Percentiles rank a stretch among this genome's conserved stretches.
Evolutionary conservation across 2,329 filamentous ascomycete species (phyloP).

Genomic region (Orbilia oligospora): DNA sequence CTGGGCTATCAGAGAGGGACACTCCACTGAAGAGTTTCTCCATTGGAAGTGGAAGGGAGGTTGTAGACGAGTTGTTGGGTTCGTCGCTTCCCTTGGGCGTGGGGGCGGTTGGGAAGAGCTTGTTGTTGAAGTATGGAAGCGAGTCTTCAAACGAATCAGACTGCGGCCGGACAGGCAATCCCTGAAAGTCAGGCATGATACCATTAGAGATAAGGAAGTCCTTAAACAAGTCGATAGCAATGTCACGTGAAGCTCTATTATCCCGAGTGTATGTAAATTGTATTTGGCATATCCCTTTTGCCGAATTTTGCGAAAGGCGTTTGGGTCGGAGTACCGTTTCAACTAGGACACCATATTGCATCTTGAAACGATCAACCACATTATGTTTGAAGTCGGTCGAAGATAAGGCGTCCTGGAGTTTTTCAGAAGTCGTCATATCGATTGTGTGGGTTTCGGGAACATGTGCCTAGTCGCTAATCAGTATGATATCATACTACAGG

Average conservation of each 20-base stretch:
- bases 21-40: constrained; percentile 59
- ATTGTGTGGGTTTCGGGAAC: constrained; percentile 96
- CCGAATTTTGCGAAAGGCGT: constrained; percentile 70
- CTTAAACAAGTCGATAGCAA: constrained; percentile 95
- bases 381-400: constrained; percentile 85
- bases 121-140: constrained; percentile 95
- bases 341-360: constrained; percentile 91
- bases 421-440: constrained; percentile 80
- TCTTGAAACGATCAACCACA: constrained; percentile 85
- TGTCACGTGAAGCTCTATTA: constrained; percentile 93
- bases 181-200: constrained; percentile 91
- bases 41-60: constrained; percentile 61
- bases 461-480: constrained; percentile 78
- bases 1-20: constrained; percentile 72
- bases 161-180: constrained; percentile 96
- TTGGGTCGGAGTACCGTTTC: constrained; percentile 77
- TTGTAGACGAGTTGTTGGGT: constrained; percentile 55
- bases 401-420: constrained; percentile 84
- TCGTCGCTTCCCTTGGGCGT: constrained; percentile 73
- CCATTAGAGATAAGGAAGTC: constrained; percentile 86
- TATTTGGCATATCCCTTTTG: constrained; percentile 68
- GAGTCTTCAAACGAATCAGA: constrained; percentile 99
- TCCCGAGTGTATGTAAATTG: constrained; percentile 92
- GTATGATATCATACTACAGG: background rate
- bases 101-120: constrained; percentile 92